phyloP scores from a whole-genome alignment of 495 filamentous ascomycete genomes.

The Neurospora intermedia region DNA sequence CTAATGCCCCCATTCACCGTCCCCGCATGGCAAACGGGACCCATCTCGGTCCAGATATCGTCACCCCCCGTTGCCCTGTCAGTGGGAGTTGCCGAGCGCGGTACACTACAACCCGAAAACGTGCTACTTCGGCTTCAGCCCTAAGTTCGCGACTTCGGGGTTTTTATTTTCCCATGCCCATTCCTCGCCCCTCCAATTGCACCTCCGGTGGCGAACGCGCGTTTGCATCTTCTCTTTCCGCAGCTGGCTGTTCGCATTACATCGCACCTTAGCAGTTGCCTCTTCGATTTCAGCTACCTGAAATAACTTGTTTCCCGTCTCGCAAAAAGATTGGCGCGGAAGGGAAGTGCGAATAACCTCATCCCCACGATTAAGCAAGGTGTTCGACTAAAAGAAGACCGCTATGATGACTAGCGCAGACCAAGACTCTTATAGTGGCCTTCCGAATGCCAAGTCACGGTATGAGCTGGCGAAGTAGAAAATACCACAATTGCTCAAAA shows the following conservation, averaged over 20 bases:
- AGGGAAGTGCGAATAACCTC: neutral
- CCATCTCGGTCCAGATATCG: neutral
- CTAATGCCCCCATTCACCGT: no score
- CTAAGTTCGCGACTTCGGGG: neutral
- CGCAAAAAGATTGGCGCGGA: neutral
- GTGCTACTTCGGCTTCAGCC: neutral
- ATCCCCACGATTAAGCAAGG: neutral
- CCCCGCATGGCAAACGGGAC: no score
- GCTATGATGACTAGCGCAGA: no score
- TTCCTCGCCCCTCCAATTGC: neutral
- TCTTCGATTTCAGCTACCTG: neutral
- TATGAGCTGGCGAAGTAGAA: no score
- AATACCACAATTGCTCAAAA: no score
- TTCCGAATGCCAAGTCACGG: no score
- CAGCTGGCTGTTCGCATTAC: neutral
- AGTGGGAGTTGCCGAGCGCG: neutral
- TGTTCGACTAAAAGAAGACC: neutral
- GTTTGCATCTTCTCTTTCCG: neutral
- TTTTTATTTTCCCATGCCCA: neutral
- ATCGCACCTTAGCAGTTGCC: neutral
- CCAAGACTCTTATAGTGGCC: neutral
- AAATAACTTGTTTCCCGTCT: neutral
- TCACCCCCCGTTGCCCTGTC: neutral
- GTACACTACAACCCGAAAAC: neutral
- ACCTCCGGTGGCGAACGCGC: neutral